These are phyloP conservation scores for Coemansia sp. DNA, from an alignment of 192 early-diverging fungal species.

Conservation along the genomic window DNA sequence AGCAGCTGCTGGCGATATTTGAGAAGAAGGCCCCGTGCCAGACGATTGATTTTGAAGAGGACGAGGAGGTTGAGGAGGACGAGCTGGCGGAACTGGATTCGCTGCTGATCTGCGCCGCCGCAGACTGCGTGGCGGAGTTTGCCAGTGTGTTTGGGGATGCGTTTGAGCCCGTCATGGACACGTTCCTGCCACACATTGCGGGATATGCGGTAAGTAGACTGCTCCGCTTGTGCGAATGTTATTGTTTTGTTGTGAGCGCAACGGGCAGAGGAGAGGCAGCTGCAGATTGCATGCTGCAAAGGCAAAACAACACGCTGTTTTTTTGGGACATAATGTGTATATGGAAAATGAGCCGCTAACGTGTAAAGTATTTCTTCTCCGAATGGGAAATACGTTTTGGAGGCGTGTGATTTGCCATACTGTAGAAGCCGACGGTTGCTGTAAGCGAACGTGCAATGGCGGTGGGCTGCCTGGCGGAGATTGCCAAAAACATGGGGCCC, in stretches of 20 bases:
- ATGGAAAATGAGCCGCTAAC: conserved; percentile 2
- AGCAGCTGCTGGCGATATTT: conserved; percentile 57
- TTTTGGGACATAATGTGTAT: neutral
- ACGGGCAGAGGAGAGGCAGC: conserved; percentile 1
- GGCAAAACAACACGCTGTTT: too few relatives aligned
- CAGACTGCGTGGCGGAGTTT: conserved; percentile 78
- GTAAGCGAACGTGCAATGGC: conserved; percentile 85
- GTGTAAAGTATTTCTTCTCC: neutral
- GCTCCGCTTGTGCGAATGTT: conserved; percentile 5
- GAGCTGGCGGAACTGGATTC: conserved; percentile 84
- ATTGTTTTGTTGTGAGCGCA: neutral
- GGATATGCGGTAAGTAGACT: conserved; percentile 65
- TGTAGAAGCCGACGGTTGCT: conserved; percentile 62
- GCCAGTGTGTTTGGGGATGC: conserved; percentile 69
- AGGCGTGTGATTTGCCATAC: neutral
- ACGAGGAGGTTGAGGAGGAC: conserved; percentile 70
- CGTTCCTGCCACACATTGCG: conserved; percentile 76
- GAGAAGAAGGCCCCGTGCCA: conserved; percentile 75
- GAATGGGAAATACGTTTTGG: neutral
- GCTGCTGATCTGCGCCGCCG: conserved; percentile 72
- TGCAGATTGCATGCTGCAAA: neutral
- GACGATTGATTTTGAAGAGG: conserved; percentile 57
- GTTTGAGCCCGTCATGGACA: conserved; percentile 72
- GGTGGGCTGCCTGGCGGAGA: conserved; percentile 83
- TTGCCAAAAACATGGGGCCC: conserved; percentile 58